Base-by-base conservation (phyloP, 352 stramenopile species). In the Phytophthora lateralis region DNA sequence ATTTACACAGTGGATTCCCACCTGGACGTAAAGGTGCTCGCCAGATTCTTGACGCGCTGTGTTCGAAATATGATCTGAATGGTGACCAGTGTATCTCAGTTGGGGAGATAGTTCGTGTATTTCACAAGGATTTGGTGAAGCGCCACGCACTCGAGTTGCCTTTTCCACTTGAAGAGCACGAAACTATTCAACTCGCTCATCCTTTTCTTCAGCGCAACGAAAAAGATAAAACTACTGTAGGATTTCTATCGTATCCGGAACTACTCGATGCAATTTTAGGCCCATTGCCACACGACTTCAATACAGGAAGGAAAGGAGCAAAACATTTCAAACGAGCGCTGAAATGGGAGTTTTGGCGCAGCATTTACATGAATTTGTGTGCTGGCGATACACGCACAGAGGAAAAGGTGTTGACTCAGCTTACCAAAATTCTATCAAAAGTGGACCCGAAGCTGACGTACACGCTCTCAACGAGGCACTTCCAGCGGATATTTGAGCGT, bases 341-440 rank as follows among this genome's bases (percentile, higher is more conserved):
- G 0, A 30, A 49, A 2, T 71, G 60, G 30, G 41, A 39, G 2
- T 90, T 90, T 44, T 90, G 80, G 80, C 32, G 26, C 3, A 35
- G 45, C 11, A 57, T 85, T 8, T 71, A 71, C 1, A 71, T 68
- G 17, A 46, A 54, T 3, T 59, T 90, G 7, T 85, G 74, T 12
- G 66, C 56, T 26, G 60, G 66, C 0, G 56, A 76, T 11, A 9
- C 42, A 1, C 14, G 15, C 5, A 50, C 69, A 12, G 63, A 75
- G 27, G 46, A 62, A 10, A 77, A 75, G 32, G 70, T 90, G 11
- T 39, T 78, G 47, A 21, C 41, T 18, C 78, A 90, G 46, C 49
- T 90, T 15, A 55, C 55, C 21, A 85, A 80, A 27, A 90, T 90
- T 11, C 51, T 88, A 20, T 12, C 27, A 4, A 90, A 87, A 62